These are phyloP conservation scores for Aegilops longissima DNA, from an alignment of 176 grass and related monocot genomes.

Conservation along the genomic window DNA sequence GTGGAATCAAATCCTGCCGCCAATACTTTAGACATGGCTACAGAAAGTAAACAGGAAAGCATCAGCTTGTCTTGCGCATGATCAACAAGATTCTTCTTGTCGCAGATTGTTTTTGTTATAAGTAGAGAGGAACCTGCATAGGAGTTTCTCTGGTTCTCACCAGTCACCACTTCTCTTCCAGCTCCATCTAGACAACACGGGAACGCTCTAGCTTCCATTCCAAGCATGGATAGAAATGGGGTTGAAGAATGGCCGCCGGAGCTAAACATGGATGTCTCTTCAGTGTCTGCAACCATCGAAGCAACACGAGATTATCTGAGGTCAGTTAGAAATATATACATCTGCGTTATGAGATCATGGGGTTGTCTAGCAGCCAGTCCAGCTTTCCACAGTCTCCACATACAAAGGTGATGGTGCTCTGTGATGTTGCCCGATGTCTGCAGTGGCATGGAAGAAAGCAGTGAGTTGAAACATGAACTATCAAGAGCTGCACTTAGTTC, in stretches of 20 bases:
- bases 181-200: not conserved
- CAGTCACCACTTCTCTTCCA: not conserved
- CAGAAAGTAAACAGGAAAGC: not conserved
- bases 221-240: not conserved
- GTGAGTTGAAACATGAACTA: not conserved
- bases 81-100: slow-evolving; percentile 8
- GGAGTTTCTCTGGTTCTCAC: not conserved
- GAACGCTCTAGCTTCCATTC: not conserved
- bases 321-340: not conserved
- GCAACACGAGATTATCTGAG: not conserved
- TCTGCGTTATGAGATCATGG: slow-evolving; percentile 15
- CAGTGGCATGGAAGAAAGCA: not conserved
- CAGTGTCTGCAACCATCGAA: slow-evolving; percentile 6
- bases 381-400: not conserved
- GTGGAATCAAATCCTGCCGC: slow-evolving; percentile 4
- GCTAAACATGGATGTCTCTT: not conserved
- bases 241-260: slow-evolving; percentile 21
- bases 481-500: not conserved
- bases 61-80: not conserved
- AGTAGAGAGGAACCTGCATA: not conserved
- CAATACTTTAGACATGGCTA: slow-evolving; percentile 11
- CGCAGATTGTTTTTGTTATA: slow-evolving; percentile 9
- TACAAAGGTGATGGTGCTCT: not conserved
- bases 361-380: slow-evolving; percentile 29
- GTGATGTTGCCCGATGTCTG: not conserved